Evolutionary conservation across 2,329 filamentous ascomycete species (phyloP), one percentile per base, ranked within the genome.

Genomic region (Aspergillus calidoustus): DNA sequence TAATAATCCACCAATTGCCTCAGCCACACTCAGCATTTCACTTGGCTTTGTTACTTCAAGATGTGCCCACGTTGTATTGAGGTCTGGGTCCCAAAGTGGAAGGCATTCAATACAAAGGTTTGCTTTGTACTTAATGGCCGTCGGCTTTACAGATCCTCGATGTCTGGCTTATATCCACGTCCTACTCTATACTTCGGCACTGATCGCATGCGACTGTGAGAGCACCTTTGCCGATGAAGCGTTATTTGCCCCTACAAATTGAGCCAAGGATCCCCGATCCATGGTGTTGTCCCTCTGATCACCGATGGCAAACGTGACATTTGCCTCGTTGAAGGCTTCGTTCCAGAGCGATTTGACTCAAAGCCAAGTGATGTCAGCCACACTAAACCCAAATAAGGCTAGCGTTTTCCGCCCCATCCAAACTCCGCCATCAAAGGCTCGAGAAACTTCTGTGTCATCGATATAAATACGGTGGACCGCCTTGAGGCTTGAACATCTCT

Each of bases 401-500:
- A 75, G 72, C 48, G 63, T 60, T 25, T 62, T 54, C 58, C 65
- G 64, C 67, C 69, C 66, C 61, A 68, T 68, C 61, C 54, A 66
- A 34, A 44, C 64, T 69, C 66, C 64, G 66, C 66, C 66, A 64
- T 68, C 63, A 60, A 67, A 64, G 68, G 68, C 69, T 76, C 74
- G 71, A 74, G 74, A 76, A 76, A 72, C 72, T 76, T 76, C 74
- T 75, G 72, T 76, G 72, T 72, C 70, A 70, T 71, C 67, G 57
- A 68, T 74, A 75, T 74, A 76, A 76, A 75, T 73, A 74, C 65
- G 60, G 64, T 62, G 61, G 62, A 59, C 62, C 60, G 25, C 51
- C 64, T 66, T 61, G 50, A 64, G 55, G 55, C 55, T 58, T 58
- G 55, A 65, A 68, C 66, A 63, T 67, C 59, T 62, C 66, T 70